Evolutionary conservation across 2,329 filamentous ascomycete genomes (phyloP), one percentile per base, ranked within the genome.

Genomic region (Exophiala lecanii-corni): DNA sequence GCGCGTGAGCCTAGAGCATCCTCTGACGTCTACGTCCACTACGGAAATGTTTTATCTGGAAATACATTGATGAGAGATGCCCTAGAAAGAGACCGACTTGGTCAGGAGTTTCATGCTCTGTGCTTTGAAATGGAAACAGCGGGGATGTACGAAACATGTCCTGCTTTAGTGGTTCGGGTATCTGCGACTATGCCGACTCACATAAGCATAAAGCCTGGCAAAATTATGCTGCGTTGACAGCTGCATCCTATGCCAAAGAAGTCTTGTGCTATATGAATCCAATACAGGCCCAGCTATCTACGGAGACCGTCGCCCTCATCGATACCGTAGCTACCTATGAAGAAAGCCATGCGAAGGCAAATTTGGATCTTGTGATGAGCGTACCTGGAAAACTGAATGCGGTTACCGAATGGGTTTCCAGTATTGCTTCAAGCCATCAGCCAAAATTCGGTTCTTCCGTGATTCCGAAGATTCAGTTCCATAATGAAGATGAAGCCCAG

Each of bases 21-120:
- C 35, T 25, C 43, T 43, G 1, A 30, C 20, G 84, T 18, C 6
- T 6, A 17, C 15, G 44, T 59, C 3, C 55, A 59, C 38, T 59
- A 58, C 37, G 58, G 58, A 3, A 18, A 49, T 6, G 58, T 60
- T 26, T 54, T 53, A 3, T 59, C 57, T 1, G 57, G 44, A 3
- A 56, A 59, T 30, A 40, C 36, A 15, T 26, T 57, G 2, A 53
- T 59, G n/a, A 55, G 52, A 36, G 42, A 55, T 15, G 49, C 47
- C 5, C 9, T 31, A 2, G 28, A 31, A 9, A 35, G 55, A n/a
- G 50, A 60, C 30, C 30, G 9, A 35, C 17, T 47, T 43, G 23
- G 31, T 15, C 5, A 38, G 38, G 5, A 32, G 21, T 2, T 48
- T 13, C 32, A 38, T 5, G 43, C 49, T 2, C 28, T 53, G 5